These are phyloP conservation scores for Wakefieldia striispora DNA, from an alignment of 768 basidiomycete genomes.

Conservation along the genomic window DNA sequence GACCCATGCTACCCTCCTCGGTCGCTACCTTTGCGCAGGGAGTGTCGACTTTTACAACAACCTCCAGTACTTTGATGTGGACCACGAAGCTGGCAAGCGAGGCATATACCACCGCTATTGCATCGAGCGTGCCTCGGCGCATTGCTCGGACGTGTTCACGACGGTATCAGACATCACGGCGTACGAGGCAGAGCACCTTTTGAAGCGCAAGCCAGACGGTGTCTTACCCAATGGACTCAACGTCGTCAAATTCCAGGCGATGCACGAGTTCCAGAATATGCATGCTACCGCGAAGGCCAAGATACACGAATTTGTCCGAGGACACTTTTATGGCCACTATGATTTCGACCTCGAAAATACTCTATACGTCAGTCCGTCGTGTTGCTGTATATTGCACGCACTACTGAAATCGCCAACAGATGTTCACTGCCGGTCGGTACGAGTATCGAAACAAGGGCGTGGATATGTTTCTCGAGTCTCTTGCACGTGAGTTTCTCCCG, in stretches of 20 bases:
- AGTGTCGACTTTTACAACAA: slow-evolving; percentile 99
- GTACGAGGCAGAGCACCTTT: slow-evolving; percentile 92
- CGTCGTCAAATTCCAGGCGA: slow-evolving; percentile 98
- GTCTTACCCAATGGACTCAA: slow-evolving; percentile 97
- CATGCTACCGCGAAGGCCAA: slow-evolving; percentile 94
- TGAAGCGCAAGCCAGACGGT: slow-evolving; percentile 97
- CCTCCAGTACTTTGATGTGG: slow-evolving; percentile 98
- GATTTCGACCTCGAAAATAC: slow-evolving; percentile 95
- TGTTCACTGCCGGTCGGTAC: slow-evolving; percentile 99
- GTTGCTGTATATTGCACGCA: background rate
- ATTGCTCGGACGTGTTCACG: slow-evolving; percentile 98
- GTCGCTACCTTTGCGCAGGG: slow-evolving; percentile 97
- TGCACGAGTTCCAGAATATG: slow-evolving; percentile 98
- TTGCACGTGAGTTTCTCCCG: slow-evolving; percentile 66
- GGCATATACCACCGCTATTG: slow-evolving; percentile 99
- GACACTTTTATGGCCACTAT: slow-evolving; percentile 97
- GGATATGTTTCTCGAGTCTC: slow-evolving; percentile 98
- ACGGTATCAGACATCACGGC: slow-evolving; percentile 98
- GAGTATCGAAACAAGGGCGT: slow-evolving; percentile 99
- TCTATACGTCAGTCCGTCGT: slow-evolving; percentile 57
- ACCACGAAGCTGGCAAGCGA: slow-evolving; percentile 98
- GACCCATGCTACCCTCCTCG: slow-evolving; percentile 96
- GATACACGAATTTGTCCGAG: slow-evolving; percentile 96
- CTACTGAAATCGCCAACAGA: slow-evolving; percentile 41
- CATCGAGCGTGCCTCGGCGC: slow-evolving; percentile 91